Base-by-base conservation (phyloP, 768 basidiomycete species). In the Boletales sp. region DNA sequence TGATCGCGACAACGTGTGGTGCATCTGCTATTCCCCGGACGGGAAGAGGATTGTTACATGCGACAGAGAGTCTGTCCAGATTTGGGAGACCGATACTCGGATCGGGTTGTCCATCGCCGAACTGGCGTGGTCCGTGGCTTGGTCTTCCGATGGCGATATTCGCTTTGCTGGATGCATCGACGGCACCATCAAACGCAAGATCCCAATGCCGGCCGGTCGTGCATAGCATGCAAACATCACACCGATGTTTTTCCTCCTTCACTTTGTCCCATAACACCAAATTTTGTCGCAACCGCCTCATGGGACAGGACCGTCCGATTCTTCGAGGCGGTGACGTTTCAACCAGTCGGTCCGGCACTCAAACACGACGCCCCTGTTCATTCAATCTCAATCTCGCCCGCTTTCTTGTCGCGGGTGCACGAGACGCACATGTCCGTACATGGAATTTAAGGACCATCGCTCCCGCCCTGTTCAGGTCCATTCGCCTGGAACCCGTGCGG, bases 261-360 rank as follows among this genome's bases (percentile, higher is more conserved):
- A 42, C n/a, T 0, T 15, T 62, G 29, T 65, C 63, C 10, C 56
- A 45, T 24, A 44, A 51, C 13, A 37, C 43, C 27, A 54, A 47
- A 9, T 64, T 62, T n/a, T 35, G 11, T 68, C 30, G 65, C 54
- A 5, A 67, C 65, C 8, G 66, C 55, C 1, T 69, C 65, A 5
- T 52, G 44, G 54, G 66, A 68, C 18, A 59, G 43, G 18, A 69
- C 65, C 2, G 49, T 65, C 18, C 54, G 67, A 37, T 45, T 69
- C 24, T 69, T 65, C 63, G 61, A 65, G 36, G 46, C 50, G 0
- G 37, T 18, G 18, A 55, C 62, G 2, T 50, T 56, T 18, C 52
- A 54, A 24, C 62, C 52, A 43, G 24, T 58, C 5, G 59, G 53
- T 12, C 58, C 59, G 2, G 21, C 4, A 14, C 62, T 63, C 37